Evolutionary conservation across 2,329 filamentous ascomycete genomes (phyloP).

Genomic region (Fusarium heterosporum): DNA sequence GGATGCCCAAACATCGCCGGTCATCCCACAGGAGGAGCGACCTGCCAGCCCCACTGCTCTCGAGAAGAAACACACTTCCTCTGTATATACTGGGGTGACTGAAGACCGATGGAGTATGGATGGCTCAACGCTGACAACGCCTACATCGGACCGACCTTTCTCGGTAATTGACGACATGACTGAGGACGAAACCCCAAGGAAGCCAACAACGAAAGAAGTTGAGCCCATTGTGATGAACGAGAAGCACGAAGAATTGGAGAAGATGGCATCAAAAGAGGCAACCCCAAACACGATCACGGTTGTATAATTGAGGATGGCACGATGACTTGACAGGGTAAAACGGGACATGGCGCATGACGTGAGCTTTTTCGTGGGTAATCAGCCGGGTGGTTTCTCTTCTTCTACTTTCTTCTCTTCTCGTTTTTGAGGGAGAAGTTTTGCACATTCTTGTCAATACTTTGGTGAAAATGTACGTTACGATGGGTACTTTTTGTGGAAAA

Average conservation of each 20-base stretch:
- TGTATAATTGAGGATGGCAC: constrained; percentile 43
- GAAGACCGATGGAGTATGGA: constrained; percentile 55
- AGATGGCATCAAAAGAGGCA: constrained; percentile 43
- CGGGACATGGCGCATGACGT: constrained; percentile 37
- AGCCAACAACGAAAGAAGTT: constrained; percentile 41
- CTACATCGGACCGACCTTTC: constrained; percentile 53
- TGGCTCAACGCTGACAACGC: constrained; percentile 54
- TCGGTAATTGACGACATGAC: constrained; percentile 50
- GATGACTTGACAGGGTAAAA: constrained; percentile 41
- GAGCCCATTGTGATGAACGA: constrained; percentile 41
- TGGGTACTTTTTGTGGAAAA: constrained; percentile 33
- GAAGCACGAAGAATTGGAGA: constrained; percentile 40
- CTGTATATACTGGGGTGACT: constrained; percentile 53
- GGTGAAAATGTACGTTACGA: constrained; percentile 44
- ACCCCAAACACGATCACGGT: constrained; percentile 45
- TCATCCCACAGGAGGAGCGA: constrained; percentile 38
- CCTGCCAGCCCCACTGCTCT: constrained; percentile 48
- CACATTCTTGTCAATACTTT: constrained; percentile 47
- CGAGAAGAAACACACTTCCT: constrained; percentile 53
- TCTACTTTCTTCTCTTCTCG: constrained; percentile 13
- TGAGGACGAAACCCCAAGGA: constrained; percentile 50
- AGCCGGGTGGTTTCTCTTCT: constrained; percentile 22
- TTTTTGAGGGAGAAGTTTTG: constrained; percentile 35
- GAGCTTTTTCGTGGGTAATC: constrained; percentile 38
- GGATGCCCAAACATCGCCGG: constrained; percentile 18